Base-by-base conservation (phyloP, 2,329 filamentous ascomycete species). In the Alternaria solani region DNA sequence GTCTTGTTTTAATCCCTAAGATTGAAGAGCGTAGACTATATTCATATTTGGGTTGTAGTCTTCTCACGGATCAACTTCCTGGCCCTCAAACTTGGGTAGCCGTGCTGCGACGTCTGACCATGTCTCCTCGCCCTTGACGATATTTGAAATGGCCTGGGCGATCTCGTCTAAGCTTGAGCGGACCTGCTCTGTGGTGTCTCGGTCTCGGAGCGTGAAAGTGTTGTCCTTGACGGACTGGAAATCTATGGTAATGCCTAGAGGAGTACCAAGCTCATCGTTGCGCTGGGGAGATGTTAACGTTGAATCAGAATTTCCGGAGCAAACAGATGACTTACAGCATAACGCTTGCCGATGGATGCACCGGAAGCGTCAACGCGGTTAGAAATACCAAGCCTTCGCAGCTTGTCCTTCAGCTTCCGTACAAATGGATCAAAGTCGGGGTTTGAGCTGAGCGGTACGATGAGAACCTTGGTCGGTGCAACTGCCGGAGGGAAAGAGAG, bases 211-310 rank as follows among this genome's bases (percentile, higher is more conserved):
- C 1, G 94, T 98, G 75, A 96, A 87, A 7, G 91, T 91, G 76
- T 88, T 88, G 78, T 97, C 93, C 80, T 96, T 89, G 68, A 97
- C 83, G 48, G 92, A 96, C 84, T 98, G 92, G 86, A 97, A 98
- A 54, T 98, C 94, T 61, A 98, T 88, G 0, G 94, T 98, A 79
- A 98, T 89, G 76, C 93, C 94, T 66, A 97, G 89, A 7, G 94
- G 93, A 44, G 95, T 98, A 73, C 94, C 95, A 60, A 97, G 87
- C 82, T 98, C 94, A 79, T 98, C 94, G 78, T 97, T 97, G 73
- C 95, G 89, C 76, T 77, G 57, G 26, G 39, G 46, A n/a, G 2
- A 26, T 55, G 59, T 75, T 65, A 76, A 70, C 32, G 14, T 25
- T 42, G 51, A 16, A 20, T 48, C 8, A 26, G 18, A 5, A 18